Percentiles rank a stretch among this genome's conserved stretches.
phyloP scores from a whole-genome alignment of 306 rosid species.

The Alnus rubra region DNA sequence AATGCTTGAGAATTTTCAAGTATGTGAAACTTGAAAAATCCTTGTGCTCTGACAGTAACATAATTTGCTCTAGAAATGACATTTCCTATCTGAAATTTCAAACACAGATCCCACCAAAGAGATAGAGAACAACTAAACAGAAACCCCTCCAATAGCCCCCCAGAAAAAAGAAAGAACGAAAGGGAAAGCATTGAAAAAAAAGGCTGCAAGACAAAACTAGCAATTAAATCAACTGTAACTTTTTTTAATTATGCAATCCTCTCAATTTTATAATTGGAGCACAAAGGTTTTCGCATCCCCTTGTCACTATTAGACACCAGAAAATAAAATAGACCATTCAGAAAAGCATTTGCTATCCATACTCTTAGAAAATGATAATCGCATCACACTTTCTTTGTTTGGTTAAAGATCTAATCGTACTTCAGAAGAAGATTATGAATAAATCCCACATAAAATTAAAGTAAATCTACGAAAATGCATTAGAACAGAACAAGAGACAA shows the following conservation, averaged over 20 bases:
- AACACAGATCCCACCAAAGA: background rate
- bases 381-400: background rate
- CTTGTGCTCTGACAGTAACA: background rate
- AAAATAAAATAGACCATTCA: slow-evolving; percentile 2
- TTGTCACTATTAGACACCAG: background rate
- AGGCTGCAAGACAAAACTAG: background rate
- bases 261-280: background rate
- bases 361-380: background rate
- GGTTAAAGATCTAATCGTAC: too few relatives aligned
- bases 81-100: background rate
- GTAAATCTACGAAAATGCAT: background rate
- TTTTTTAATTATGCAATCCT: background rate
- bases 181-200: background rate
- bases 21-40: background rate
- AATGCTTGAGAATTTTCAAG: background rate
- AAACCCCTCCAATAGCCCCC: too few relatives aligned
- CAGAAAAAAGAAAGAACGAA: background rate
- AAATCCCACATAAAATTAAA: too few relatives aligned
- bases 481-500: background rate
- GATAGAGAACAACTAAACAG: background rate
- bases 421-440: too few relatives aligned
- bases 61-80: background rate
- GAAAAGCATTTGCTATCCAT: background rate
- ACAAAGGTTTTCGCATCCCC: background rate
- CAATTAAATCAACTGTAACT: background rate